phyloP scores from a whole-genome alignment of 805 yeast genomes.

The Metschnikowia peoriensis region DNA sequence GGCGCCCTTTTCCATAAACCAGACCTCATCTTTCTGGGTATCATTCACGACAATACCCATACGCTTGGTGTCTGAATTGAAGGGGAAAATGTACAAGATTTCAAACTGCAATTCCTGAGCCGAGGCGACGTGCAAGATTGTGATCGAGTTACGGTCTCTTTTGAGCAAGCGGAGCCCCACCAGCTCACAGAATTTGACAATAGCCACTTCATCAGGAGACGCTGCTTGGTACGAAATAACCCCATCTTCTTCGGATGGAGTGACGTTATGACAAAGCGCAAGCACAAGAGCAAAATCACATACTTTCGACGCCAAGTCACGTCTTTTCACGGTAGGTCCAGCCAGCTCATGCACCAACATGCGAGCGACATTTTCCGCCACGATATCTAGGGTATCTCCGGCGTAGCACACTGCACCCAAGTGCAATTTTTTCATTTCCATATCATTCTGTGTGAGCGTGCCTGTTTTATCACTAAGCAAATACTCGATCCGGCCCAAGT shows the following conservation, averaged over 20 bases:
- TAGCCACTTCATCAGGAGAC: conserved; percentile 97
- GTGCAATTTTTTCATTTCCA: conserved; percentile 93
- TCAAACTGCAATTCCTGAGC: conserved; percentile 55
- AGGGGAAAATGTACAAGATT: conserved; percentile 84
- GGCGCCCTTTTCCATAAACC: conserved; percentile 94
- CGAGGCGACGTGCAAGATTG: conserved; percentile 61
- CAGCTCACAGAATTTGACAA: conserved; percentile 83
- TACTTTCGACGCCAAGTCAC: conserved; percentile 69
- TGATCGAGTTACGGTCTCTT: conserved; percentile 77
- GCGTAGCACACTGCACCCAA: conserved; percentile 91
- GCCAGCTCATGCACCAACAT: conserved; percentile 9
- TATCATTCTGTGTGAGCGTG: conserved; percentile 94
- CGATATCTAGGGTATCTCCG: conserved; percentile 88
- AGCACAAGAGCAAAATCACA: conserved; percentile 78
- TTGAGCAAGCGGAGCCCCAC: conserved; percentile 80
- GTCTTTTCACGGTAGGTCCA: conserved; percentile 42
- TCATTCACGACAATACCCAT: conserved; percentile 89
- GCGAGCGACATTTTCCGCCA: conserved; percentile 58
- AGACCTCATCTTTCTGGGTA: conserved; percentile 58
- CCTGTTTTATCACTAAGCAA: conserved; percentile 94
- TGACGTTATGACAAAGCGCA: conserved; percentile 96
- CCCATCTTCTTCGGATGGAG: conserved; percentile 67
- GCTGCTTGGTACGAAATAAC: conserved; percentile 85
- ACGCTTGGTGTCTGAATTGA: conserved; percentile 91
- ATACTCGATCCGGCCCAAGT: conserved; percentile 92